Conservation (phyloP, 768 basidiomycete species). For the Collybiopsis luxurians region DNA sequence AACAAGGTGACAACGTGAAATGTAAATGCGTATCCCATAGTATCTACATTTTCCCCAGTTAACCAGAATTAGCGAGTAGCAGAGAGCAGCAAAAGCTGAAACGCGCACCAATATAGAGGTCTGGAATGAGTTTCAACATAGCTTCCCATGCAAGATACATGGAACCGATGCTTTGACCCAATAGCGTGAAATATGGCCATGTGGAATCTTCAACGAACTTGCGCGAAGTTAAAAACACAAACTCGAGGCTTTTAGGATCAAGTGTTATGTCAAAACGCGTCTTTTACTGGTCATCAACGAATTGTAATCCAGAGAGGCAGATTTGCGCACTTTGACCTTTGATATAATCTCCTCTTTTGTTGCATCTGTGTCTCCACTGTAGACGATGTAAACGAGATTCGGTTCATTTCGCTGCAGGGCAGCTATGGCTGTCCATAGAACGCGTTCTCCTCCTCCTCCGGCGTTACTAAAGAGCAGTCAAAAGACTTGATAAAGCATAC, state of each 20-base stretch:
- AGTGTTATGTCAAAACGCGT: slow-evolving; percentile 79
- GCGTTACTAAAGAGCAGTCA: slow-evolving; percentile 71
- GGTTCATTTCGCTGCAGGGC: slow-evolving; percentile 68
- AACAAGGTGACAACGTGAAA: slow-evolving; percentile 73
- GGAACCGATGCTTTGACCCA: slow-evolving; percentile 90
- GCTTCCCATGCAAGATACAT: slow-evolving; percentile 84
- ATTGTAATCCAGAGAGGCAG: not conserved
- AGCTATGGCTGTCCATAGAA: slow-evolving; percentile 88
- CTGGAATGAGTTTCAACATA: slow-evolving; percentile 74
- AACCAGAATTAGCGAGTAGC: not conserved
- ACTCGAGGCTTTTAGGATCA: slow-evolving; percentile 62
- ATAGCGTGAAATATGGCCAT: slow-evolving; percentile 89
- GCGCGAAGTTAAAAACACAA: slow-evolving; percentile 76
- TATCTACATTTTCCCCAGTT: slow-evolving; percentile 72
- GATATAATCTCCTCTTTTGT: slow-evolving; percentile 77
- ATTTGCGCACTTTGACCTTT: slow-evolving; percentile 68
- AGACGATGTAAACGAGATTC: slow-evolving; percentile 73
- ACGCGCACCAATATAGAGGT: slow-evolving; percentile 79
- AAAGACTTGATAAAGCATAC: slow-evolving; percentile 10
- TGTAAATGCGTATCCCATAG: slow-evolving; percentile 97
- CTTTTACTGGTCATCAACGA: slow-evolving; percentile 31
- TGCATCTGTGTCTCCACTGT: slow-evolving; percentile 83
- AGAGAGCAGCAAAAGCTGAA: not conserved
- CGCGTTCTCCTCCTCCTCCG: slow-evolving; percentile 95
- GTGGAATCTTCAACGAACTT: slow-evolving; percentile 73